Conservation (phyloP, 2,329 filamentous ascomycete species). For the Ceratocystis alfenasii region DNA sequence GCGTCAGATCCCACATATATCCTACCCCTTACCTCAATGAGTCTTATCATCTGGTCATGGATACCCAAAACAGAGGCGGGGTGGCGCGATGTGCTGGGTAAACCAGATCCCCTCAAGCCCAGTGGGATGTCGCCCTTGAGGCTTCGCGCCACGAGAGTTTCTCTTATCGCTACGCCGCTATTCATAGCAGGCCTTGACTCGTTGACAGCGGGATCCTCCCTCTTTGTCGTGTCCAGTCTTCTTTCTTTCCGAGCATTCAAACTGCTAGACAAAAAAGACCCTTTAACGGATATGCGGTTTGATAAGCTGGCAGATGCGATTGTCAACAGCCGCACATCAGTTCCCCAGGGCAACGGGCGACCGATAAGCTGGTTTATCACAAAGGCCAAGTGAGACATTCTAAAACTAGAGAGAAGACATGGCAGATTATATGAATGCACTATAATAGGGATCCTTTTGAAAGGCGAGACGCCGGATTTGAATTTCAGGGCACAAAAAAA, state of each 20-base stretch:
- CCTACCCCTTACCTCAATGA: conserved; percentile 31
- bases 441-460: not conserved
- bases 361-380: conserved; percentile 20
- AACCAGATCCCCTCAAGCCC: conserved; percentile 18
- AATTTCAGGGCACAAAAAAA: conserved; percentile 8
- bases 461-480: conserved; percentile 2
- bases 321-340: not conserved
- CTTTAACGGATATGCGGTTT: conserved; percentile 11
- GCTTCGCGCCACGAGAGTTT: conserved; percentile 11
- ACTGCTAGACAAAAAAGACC: conserved; percentile 17
- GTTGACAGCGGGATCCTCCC: conserved; percentile 20
- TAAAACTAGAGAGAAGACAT: not conserved
- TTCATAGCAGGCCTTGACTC: conserved; percentile 17
- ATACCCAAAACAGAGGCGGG: conserved; percentile 14
- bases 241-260: conserved; percentile 10
- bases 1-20: conserved; percentile 40
- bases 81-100: conserved; percentile 19
- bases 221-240: conserved; percentile 20
- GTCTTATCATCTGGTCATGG: conserved; percentile 18
- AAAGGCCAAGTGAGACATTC: conserved; percentile 8
- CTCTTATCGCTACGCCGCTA: conserved; percentile 18
- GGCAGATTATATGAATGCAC: not conserved
- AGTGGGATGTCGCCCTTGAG: conserved; percentile 21
- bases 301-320: conserved; percentile 10
- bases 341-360: conserved; percentile 11